phyloP scores from a whole-genome alignment of 257 asterid genomes.

The Buddleja alternifolia region DNA sequence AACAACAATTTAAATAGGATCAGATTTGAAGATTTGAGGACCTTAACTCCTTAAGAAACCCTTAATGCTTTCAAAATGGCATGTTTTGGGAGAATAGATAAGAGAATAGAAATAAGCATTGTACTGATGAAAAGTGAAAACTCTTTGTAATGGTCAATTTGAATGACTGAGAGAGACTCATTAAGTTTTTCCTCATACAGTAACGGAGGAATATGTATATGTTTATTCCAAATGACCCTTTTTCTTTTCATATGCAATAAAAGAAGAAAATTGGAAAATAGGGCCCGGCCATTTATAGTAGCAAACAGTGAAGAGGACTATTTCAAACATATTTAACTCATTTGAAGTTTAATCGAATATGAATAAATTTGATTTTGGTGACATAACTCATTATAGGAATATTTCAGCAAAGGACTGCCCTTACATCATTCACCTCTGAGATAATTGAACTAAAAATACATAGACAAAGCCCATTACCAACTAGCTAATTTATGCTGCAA shows the following conservation, averaged over 20 bases:
- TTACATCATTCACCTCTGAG: background rate
- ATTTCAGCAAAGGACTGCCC: background rate
- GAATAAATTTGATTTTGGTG: background rate
- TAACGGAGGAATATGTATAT: too few relatives aligned
- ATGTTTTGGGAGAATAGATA: background rate
- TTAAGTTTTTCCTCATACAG: background rate
- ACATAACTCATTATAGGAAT: background rate
- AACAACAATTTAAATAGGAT: background rate
- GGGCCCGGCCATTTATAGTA: too few relatives aligned
- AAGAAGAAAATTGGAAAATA: slow-evolving; percentile 1
- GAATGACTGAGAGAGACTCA: background rate
- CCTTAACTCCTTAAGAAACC: slow-evolving; percentile 11
- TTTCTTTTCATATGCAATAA: background rate
- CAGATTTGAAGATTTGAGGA: background rate
- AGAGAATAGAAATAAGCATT: background rate
- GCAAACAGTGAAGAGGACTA: slow-evolving; percentile 3
- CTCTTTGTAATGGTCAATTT: background rate
- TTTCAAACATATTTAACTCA: background rate
- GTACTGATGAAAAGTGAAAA: background rate
- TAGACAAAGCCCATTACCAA: background rate
- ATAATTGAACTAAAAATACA: slow-evolving; percentile 11
- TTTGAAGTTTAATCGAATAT: slow-evolving; percentile 4
- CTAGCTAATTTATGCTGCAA: background rate
- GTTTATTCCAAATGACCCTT: too few relatives aligned
- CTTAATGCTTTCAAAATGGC: background rate